These are phyloP conservation scores for Hibiscus tridactylites DNA, from an alignment of 345 rosid genomes.

Conservation along the genomic window DNA sequence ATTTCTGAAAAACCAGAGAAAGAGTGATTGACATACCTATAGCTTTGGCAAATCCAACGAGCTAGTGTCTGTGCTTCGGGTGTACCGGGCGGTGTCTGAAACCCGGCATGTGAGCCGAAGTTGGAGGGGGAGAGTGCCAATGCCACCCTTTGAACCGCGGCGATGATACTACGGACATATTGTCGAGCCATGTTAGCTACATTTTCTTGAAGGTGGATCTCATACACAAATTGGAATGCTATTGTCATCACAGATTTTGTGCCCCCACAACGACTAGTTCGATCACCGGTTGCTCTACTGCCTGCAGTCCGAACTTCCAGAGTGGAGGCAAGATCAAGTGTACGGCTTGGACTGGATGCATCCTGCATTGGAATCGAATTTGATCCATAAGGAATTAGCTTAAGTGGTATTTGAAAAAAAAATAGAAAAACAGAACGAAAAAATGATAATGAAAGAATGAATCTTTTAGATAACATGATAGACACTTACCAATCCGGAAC, in stretches of 20 bases:
- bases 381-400: not conserved
- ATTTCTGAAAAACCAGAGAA: not conserved
- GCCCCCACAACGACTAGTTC: slow-evolving; percentile 40
- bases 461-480: slow-evolving; percentile 3
- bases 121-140: slow-evolving; percentile 84
- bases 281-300: slow-evolving; percentile 50
- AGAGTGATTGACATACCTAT: slow-evolving; percentile 31
- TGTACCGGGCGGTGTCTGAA: slow-evolving; percentile 59
- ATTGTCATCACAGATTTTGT: slow-evolving; percentile 91
- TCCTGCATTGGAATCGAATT: slow-evolving; percentile 37
- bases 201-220: slow-evolving; percentile 82
- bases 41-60: slow-evolving; percentile 82
- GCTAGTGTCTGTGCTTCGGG: slow-evolving; percentile 92
- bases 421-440: not conserved
- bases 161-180: slow-evolving; percentile 74
- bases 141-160: slow-evolving; percentile 92
- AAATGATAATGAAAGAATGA: slow-evolving; percentile 1
- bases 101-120: slow-evolving; percentile 46
- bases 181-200: slow-evolving; percentile 90
- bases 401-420: no score
- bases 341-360: slow-evolving; percentile 79
- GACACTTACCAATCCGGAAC: slow-evolving; percentile 53
- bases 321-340: slow-evolving; percentile 90
- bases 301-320: slow-evolving; percentile 66
- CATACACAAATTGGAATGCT: slow-evolving; percentile 87